These are phyloP conservation scores for Cyberlindnera mississippiensis DNA, from an alignment of 805 yeast species.

Conservation along the genomic window DNA sequence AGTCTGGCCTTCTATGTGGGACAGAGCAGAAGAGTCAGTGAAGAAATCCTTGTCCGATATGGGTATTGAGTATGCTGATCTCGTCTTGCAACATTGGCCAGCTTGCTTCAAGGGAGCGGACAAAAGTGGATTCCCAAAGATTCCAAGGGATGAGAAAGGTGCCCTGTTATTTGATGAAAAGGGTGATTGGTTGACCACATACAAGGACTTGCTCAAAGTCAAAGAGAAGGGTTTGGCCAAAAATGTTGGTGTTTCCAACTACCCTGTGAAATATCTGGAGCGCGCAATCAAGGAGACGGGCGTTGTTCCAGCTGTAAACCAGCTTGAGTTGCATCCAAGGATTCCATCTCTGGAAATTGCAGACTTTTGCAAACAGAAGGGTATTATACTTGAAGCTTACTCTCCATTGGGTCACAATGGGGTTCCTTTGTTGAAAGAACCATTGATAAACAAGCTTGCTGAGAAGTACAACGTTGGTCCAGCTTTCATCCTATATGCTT, in stretches of 20 bases:
- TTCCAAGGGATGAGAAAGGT: slow-evolving; percentile 35
- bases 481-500: slow-evolving; percentile 58
- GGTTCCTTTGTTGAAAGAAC: slow-evolving; percentile 57
- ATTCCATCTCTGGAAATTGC: slow-evolving; percentile 59
- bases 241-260: slow-evolving; percentile 60
- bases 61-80: slow-evolving; percentile 70
- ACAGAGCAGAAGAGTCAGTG: slow-evolving; percentile 48
- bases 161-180: slow-evolving; percentile 29
- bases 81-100: slow-evolving; percentile 81
- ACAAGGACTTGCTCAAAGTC: slow-evolving; percentile 53
- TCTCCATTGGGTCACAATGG: slow-evolving; percentile 64
- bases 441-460: slow-evolving; percentile 49
- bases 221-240: slow-evolving; percentile 44
- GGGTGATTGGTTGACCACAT: slow-evolving; percentile 47
- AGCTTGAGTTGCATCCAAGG: slow-evolving; percentile 71
- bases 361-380: slow-evolving; percentile 48
- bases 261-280: slow-evolving; percentile 36
- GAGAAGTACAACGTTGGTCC: slow-evolving; percentile 48
- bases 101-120: slow-evolving; percentile 61
- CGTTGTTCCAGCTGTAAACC: slow-evolving; percentile 51
- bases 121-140: slow-evolving; percentile 45
- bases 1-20: slow-evolving; percentile 57
- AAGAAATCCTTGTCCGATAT: slow-evolving; percentile 54
- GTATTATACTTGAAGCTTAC: slow-evolving; percentile 51
- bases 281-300: slow-evolving; percentile 39